phyloP scores from a whole-genome alignment of 2,329 filamentous ascomycete genomes.

The Colletotrichum orchidophilum region DNA sequence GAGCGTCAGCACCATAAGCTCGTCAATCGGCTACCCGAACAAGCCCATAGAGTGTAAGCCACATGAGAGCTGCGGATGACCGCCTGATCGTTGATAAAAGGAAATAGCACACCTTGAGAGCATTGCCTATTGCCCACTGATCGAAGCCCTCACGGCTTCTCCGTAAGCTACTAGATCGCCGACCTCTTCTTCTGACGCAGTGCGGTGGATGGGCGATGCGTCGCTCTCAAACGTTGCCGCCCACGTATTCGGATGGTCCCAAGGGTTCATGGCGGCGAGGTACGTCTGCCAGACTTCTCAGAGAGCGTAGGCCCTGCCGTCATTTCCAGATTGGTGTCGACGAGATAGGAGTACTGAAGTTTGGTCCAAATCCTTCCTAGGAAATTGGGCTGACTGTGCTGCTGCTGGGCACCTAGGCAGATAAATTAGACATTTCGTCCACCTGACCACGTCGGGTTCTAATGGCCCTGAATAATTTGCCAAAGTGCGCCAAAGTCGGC shows the following conservation, averaged over 20 bases:
- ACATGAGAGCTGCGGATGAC: background rate
- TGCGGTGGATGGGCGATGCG: background rate
- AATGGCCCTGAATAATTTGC: background rate
- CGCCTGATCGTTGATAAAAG: background rate
- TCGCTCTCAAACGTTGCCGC: background rate
- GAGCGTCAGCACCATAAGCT: conserved; percentile 5
- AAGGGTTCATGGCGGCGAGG: background rate
- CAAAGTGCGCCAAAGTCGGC: background rate
- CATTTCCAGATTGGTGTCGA: background rate
- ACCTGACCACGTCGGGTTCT: background rate
- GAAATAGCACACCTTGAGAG: background rate
- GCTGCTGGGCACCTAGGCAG: conserved; percentile 11
- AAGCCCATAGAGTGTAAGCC: background rate
- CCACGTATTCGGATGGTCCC: background rate
- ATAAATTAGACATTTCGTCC: background rate
- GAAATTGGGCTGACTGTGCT: background rate
- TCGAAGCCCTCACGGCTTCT: background rate
- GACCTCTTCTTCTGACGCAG: background rate
- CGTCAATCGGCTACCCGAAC: background rate
- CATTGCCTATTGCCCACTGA: background rate
- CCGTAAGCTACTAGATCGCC: background rate
- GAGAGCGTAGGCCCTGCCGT: background rate
- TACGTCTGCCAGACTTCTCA: background rate
- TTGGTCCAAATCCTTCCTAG: conserved; percentile 1
- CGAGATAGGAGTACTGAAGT: background rate